phyloP scores from a whole-genome alignment of 2,329 filamentous ascomycete genomes.

The Fusarium sp. region DNA sequence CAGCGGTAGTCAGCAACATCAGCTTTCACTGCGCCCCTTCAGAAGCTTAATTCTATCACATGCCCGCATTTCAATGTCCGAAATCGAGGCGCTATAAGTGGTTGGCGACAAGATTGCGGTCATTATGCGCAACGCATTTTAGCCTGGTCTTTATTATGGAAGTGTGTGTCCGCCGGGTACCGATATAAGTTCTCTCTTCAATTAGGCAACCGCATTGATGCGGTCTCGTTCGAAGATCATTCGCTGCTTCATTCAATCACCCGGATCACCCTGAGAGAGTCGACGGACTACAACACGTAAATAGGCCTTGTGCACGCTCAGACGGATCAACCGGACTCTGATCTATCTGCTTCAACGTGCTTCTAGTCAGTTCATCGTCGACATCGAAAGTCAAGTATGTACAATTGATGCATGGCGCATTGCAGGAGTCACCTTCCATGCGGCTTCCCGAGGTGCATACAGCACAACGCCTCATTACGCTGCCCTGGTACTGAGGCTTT shows the following conservation, averaged over 20 bases:
- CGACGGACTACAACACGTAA: not conserved
- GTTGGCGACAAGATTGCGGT: not conserved
- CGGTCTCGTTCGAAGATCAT: not conserved
- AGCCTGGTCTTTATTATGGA: not conserved
- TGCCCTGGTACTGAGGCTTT: not conserved
- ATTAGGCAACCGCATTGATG: not conserved
- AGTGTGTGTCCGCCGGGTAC: slow-evolving; percentile 4
- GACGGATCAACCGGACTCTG: not conserved
- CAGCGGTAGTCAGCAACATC: not conserved
- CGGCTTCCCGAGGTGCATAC: not conserved
- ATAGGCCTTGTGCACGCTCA: not conserved
- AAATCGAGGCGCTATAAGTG: not conserved
- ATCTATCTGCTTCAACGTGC: not conserved
- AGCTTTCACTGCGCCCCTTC: not conserved
- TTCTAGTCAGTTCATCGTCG: not conserved
- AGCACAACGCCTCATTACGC: not conserved
- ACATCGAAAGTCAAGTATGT: not conserved
- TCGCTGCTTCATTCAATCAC: not conserved
- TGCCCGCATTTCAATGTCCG: not conserved
- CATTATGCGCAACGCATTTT: not conserved
- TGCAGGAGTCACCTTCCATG: not conserved
- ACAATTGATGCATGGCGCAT: not conserved
- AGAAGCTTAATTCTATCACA: not conserved
- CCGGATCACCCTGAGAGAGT: not conserved
- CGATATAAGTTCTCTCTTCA: not conserved